These are phyloP conservation scores for Vinca major DNA, from an alignment of 305 asterid genomes.

Conservation along the genomic window DNA sequence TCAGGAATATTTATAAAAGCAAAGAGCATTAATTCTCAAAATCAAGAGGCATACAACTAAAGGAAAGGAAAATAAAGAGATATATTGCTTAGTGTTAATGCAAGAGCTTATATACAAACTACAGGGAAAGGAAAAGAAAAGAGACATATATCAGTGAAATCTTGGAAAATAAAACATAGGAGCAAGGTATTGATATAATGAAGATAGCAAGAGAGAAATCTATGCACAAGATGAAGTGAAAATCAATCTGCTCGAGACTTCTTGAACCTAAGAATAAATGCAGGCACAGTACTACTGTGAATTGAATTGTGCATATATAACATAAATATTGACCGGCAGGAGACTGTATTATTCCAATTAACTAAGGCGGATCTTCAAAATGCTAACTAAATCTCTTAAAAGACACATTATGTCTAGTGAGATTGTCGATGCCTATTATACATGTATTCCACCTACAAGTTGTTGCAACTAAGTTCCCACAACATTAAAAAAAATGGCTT, in stretches of 20 bases:
- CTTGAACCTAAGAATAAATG: background rate
- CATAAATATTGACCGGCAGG: background rate
- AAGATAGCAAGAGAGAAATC: background rate
- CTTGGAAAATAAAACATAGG: background rate
- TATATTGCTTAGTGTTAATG: background rate
- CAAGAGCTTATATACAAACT: no score
- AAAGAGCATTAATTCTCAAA: background rate
- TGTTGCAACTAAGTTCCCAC: background rate
- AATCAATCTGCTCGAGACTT: background rate
- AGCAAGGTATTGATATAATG: slow-evolving; percentile 5
- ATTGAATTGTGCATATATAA: background rate
- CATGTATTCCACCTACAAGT: background rate
- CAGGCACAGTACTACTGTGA: background rate
- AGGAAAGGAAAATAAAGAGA: no score
- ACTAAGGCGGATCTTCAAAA: background rate
- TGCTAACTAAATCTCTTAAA: background rate
- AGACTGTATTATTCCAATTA: background rate
- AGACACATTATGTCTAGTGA: background rate
- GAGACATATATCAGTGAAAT: background rate
- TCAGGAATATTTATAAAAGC: background rate
- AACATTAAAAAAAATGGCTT: background rate
- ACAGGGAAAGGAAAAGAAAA: no score
- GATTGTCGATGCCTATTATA: background rate
- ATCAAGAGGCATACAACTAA: no score
- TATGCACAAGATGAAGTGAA: background rate